These are phyloP conservation scores for Pichia phayaonensis DNA, from an alignment of 805 yeast genomes.

Conservation along the genomic window DNA sequence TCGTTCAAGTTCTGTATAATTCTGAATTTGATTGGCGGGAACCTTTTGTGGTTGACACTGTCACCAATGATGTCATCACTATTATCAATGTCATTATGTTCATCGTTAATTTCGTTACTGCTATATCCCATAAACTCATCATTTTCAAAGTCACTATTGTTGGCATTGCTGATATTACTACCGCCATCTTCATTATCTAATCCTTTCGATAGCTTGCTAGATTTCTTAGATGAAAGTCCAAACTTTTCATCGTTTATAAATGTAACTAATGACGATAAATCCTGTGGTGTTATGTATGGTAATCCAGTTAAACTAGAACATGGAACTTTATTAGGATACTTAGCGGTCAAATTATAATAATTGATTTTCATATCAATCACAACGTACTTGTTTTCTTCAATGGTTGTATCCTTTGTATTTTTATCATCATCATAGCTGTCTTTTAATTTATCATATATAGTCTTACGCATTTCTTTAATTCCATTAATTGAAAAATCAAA, in stretches of 20 bases:
- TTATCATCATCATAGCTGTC: not conserved
- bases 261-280: slow-evolving; percentile 52
- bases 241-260: slow-evolving; percentile 45
- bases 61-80: slow-evolving; percentile 21
- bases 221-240: slow-evolving; percentile 19
- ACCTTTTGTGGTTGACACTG: slow-evolving; percentile 5
- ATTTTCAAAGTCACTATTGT: not conserved
- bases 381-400: slow-evolving; percentile 41
- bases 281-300: slow-evolving; percentile 51
- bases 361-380: slow-evolving; percentile 61
- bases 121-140: not conserved
- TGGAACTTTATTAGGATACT: slow-evolving; percentile 41
- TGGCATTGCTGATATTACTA: slow-evolving; percentile 5
- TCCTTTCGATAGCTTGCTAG: slow-evolving; percentile 22
- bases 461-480: slow-evolving; percentile 3
- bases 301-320: slow-evolving; percentile 43
- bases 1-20: slow-evolving; percentile 39
- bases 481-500: slow-evolving; percentile 7
- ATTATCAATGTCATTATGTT: slow-evolving; percentile 13
- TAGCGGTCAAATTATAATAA: slow-evolving; percentile 55
- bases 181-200: slow-evolving; percentile 14
- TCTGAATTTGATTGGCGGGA: slow-evolving; percentile 34
- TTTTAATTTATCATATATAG: slow-evolving; percentile 6
- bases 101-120: slow-evolving; percentile 7
- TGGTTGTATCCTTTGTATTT: not conserved